Evolutionary conservation across 805 yeast genomes (phyloP).

Genomic region (Candida alai): DNA sequence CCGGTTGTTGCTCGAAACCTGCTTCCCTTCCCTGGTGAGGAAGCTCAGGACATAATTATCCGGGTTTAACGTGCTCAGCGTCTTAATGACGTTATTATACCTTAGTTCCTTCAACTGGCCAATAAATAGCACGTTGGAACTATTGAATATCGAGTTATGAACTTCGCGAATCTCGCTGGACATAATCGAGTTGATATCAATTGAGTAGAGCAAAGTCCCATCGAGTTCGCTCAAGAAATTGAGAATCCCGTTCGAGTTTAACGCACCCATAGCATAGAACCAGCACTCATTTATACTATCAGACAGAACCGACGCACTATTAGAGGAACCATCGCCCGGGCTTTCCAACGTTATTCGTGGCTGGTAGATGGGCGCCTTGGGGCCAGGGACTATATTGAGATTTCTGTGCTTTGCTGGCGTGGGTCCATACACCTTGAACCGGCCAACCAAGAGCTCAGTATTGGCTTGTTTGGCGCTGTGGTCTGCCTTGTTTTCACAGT

Average conservation of each 20-base stretch:
- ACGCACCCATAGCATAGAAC: constrained; percentile 69
- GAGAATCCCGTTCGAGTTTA: constrained; percentile 59
- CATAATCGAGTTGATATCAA: constrained; percentile 50
- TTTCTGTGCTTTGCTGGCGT: constrained; percentile 40
- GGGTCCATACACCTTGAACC: constrained; percentile 66
- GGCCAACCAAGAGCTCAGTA: constrained; percentile 50
- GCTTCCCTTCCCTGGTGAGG: constrained; percentile 31
- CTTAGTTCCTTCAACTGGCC: constrained; percentile 57
- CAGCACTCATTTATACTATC: constrained; percentile 48
- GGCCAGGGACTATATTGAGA: constrained; percentile 32
- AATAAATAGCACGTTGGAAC: constrained; percentile 54
- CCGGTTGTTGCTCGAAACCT: constrained; percentile 32
- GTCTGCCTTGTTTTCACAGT: constrained; percentile 33
- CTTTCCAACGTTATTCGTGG: constrained; percentile 7
- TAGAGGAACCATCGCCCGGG: background rate
- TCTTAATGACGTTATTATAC: constrained; percentile 32
- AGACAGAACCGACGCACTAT: background rate
- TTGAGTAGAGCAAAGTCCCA: constrained; percentile 56
- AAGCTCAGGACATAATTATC: constrained; percentile 25
- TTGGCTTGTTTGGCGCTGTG: background rate
- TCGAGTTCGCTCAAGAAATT: constrained; percentile 61
- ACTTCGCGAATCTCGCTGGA: constrained; percentile 61
- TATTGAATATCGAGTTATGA: constrained; percentile 59
- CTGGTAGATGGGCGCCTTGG: constrained; percentile 33
- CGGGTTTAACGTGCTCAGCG: constrained; percentile 17